Percentiles rank a stretch among this genome's conserved stretches.
phyloP scores from a whole-genome alignment of 2,329 filamentous ascomycete species.

The Ophiocordyceps camponoti-leonardi region DNA sequence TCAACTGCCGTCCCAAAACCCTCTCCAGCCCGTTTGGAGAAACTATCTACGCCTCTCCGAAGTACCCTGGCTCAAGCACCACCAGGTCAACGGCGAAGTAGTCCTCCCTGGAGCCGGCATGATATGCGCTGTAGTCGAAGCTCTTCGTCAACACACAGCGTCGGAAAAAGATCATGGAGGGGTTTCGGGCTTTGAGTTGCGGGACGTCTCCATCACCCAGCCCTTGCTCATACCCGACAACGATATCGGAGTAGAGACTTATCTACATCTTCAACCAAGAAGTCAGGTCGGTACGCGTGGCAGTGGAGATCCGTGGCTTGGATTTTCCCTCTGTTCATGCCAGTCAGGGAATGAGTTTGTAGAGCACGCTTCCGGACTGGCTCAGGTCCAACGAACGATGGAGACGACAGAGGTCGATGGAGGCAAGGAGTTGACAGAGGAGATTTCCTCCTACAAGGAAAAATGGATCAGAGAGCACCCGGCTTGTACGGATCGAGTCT shows the following conservation, averaged over 20 bases:
- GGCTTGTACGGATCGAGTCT: neutral
- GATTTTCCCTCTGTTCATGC: slow-evolving; percentile 1
- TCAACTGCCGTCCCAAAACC: neutral
- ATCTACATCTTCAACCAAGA: neutral
- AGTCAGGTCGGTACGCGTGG: too few relatives aligned
- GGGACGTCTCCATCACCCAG: neutral
- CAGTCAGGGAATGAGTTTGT: neutral
- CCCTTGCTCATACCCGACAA: neutral
- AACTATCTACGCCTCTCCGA: neutral
- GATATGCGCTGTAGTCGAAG: neutral
- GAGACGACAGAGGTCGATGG: neutral
- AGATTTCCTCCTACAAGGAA: neutral
- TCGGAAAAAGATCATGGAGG: neutral
- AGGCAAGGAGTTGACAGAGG: neutral
- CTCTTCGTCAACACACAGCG: neutral
- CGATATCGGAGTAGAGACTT: neutral
- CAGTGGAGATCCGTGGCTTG: neutral
- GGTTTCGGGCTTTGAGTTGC: neutral
- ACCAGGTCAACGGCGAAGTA: neutral
- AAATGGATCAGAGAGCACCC: neutral
- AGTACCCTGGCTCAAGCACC: slow-evolving; percentile 1
- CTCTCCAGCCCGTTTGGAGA: neutral
- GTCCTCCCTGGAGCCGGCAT: neutral
- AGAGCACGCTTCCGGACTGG: neutral
- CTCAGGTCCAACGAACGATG: neutral